Percentiles rank a stretch among this genome's conserved stretches.
Evolutionary conservation across 495 filamentous ascomycete genomes (phyloP).

Genomic region (Aspergillus wentii): DNA sequence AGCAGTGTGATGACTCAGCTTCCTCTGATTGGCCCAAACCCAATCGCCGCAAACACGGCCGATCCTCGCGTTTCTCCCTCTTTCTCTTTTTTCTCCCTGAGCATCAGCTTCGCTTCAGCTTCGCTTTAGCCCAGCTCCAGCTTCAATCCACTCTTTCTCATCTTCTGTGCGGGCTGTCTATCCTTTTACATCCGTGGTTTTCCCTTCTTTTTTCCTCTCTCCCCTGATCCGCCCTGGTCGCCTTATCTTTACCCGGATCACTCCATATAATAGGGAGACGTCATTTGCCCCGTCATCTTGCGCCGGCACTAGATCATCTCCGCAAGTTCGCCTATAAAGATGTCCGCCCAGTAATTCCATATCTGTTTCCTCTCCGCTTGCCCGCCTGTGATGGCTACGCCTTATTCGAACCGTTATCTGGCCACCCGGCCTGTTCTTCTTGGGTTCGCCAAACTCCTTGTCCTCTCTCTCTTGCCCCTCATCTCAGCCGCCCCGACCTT

Average conservation of each 20-base stretch:
- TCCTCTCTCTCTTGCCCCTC: constrained; percentile 40
- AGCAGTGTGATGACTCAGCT: not conserved
- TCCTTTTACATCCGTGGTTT: no score
- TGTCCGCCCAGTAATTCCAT: constrained; percentile 1
- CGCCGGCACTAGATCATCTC: no score
- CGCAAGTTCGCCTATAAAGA: not conserved
- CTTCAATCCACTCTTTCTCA: no score
- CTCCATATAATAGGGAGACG: no score
- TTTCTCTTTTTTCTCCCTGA: not conserved
- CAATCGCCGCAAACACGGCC: not conserved
- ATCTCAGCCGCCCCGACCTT: constrained; percentile 37
- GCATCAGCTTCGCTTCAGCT: not conserved
- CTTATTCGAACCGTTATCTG: constrained; percentile 24
- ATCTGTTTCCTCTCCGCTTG: not conserved
- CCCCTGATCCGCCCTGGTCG: no score
- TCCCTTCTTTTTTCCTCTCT: not conserved
- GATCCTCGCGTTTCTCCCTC: not conserved
- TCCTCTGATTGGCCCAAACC: not conserved
- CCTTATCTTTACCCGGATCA: no score
- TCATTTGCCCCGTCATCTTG: no score
- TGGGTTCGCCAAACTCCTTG: constrained; percentile 43
- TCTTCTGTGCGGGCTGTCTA: no score
- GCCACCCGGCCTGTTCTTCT: constrained; percentile 40
- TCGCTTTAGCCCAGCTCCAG: not conserved
- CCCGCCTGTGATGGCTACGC: constrained; percentile 26